These are phyloP conservation scores for Amaranthus tricolor DNA, from an alignment of 179 eudicot genomes.

Conservation along the genomic window DNA sequence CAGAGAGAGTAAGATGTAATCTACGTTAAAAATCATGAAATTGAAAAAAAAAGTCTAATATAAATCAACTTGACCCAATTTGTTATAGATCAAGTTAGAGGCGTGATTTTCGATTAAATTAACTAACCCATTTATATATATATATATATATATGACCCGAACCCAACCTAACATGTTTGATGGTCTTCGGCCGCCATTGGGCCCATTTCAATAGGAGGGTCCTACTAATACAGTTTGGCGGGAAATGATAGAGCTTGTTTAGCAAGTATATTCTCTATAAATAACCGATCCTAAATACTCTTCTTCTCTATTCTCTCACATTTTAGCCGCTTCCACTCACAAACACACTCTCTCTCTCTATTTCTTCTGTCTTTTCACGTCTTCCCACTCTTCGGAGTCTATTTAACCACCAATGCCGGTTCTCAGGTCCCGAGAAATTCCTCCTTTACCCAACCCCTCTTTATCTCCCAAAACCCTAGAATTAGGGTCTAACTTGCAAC, in stretches of 20 bases:
- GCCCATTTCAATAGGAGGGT: not conserved
- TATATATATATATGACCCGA: too few relatives aligned
- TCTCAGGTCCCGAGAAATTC: constrained; percentile 53
- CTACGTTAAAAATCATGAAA: too few relatives aligned
- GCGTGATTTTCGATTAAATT: too few relatives aligned
- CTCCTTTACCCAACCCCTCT: constrained; percentile 18
- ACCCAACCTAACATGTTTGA: too few relatives aligned
- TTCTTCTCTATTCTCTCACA: not conserved
- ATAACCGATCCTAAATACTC: not conserved
- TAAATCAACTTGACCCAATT: too few relatives aligned
- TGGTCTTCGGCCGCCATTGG: too few relatives aligned
- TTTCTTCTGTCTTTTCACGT: not conserved
- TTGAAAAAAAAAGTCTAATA: too few relatives aligned
- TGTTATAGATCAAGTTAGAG: too few relatives aligned
- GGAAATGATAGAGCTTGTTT: constrained; percentile 9
- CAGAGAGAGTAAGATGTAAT: too few relatives aligned
- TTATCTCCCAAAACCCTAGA: constrained; percentile 25
- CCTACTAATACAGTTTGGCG: constrained; percentile 3
- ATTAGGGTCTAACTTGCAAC: constrained; percentile 24
- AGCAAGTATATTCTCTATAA: not conserved
- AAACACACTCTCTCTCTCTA: not conserved
- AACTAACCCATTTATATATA: too few relatives aligned
- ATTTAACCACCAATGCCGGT: constrained; percentile 39
- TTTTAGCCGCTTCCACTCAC: not conserved
- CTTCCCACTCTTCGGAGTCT: not conserved